These are phyloP conservation scores for Phialophora expanda DNA, from an alignment of 2,329 filamentous ascomycete genomes.

Conservation along the genomic window DNA sequence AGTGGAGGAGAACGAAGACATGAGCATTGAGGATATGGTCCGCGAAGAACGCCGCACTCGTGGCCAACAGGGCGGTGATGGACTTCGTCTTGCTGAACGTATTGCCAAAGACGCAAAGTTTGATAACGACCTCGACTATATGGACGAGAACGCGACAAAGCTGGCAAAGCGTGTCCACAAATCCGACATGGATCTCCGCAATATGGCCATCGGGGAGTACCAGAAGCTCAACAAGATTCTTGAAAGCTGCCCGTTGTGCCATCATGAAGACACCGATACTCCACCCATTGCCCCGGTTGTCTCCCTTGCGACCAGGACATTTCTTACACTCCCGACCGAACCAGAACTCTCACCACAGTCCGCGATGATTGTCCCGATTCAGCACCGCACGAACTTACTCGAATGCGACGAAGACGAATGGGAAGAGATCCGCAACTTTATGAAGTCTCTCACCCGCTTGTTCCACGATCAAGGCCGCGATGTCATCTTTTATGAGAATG, in stretches of 20 bases:
- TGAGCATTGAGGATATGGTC: slow-evolving; percentile 96
- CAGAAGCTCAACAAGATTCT: slow-evolving; percentile 87
- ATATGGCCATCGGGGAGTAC: slow-evolving; percentile 83
- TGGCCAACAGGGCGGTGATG: slow-evolving; percentile 77
- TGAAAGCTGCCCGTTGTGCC: slow-evolving; percentile 86
- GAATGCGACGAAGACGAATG: slow-evolving; percentile 99
- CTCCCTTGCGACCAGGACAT: slow-evolving; percentile 83
- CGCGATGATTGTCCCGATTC: slow-evolving; percentile 84
- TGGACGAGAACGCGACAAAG: slow-evolving; percentile 94
- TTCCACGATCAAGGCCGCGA: slow-evolving; percentile 92
- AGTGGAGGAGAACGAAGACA: slow-evolving; percentile 90
- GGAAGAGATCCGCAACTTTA: slow-evolving; percentile 99
- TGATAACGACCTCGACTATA: slow-evolving; percentile 89
- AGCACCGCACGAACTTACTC: slow-evolving; percentile 87
- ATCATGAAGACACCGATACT: slow-evolving; percentile 80
- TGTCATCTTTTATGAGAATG: slow-evolving; percentile 98
- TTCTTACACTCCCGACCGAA: slow-evolving; percentile 84
- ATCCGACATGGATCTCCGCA: slow-evolving; percentile 85
- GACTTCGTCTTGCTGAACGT: slow-evolving; percentile 80
- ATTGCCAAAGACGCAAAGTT: slow-evolving; percentile 94
- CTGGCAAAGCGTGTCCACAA: slow-evolving; percentile 86
- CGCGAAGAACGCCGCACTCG: slow-evolving; percentile 87
- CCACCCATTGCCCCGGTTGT: slow-evolving; percentile 84
- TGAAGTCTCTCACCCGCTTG: slow-evolving; percentile 93
- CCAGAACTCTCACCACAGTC: slow-evolving; percentile 84